These are phyloP conservation scores for Penicillium turbatum DNA, from an alignment of 495 filamentous ascomycete genomes.

Conservation along the genomic window DNA sequence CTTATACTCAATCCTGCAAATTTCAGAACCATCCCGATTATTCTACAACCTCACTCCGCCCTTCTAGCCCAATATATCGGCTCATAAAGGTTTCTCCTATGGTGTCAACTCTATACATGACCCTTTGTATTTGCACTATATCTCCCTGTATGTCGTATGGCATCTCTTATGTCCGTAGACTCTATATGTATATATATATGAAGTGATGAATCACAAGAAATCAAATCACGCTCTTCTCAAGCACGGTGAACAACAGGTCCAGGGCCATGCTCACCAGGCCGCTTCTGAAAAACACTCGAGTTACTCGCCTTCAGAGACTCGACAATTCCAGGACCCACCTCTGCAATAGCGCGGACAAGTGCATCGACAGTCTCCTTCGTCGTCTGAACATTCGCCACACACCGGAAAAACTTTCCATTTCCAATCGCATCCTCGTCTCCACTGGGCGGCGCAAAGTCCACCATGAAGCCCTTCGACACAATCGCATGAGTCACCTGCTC, in stretches of 20 bases:
- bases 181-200: not conserved
- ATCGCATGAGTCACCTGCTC: constrained; percentile 60
- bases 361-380: constrained; percentile 68
- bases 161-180: not conserved
- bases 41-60: not conserved
- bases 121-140: not conserved
- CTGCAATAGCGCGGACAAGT: constrained; percentile 68
- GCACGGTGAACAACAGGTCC: constrained; percentile 34
- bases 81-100: not conserved
- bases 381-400: constrained; percentile 79
- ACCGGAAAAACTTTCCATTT: constrained; percentile 79
- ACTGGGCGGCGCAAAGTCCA: constrained; percentile 79
- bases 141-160: not conserved
- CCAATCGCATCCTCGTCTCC: constrained; percentile 47
- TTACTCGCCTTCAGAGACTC: constrained; percentile 26
- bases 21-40: not conserved
- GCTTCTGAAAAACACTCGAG: constrained; percentile 13
- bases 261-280: constrained; percentile 32
- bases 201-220: not conserved
- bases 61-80: not conserved
- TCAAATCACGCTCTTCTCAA: constrained; percentile 5
- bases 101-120: not conserved
- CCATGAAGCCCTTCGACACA: constrained; percentile 78
- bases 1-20: not conserved
- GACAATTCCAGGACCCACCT: constrained; percentile 53